Conservation (phyloP, 352 stramenopile genomes). For the Phytophthora pistaciae region DNA sequence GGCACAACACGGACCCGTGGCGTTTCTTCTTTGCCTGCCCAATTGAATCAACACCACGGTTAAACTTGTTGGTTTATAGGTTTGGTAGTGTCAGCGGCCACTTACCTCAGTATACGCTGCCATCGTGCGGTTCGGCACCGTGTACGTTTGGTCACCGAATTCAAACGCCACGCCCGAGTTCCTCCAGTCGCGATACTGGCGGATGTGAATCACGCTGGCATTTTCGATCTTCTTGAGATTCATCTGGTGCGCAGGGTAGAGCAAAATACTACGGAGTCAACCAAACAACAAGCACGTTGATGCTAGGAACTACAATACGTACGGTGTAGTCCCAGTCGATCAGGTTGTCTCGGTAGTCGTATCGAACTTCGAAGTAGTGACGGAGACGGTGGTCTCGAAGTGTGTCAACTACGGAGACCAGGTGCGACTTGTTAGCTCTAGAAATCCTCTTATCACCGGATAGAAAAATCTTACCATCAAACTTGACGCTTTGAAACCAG, state of each 20-base stretch:
- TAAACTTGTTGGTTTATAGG: not conserved
- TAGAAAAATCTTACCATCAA: slow-evolving; percentile 64
- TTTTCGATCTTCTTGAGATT: slow-evolving; percentile 85
- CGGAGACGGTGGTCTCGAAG: slow-evolving; percentile 91
- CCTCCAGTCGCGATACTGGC: slow-evolving; percentile 93
- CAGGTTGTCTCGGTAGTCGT: slow-evolving; percentile 93
- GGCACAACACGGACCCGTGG: slow-evolving; percentile 81
- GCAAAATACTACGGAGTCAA: not conserved
- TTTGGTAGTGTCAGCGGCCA: not conserved
- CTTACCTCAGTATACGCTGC: slow-evolving; percentile 86
- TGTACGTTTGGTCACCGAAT: slow-evolving; percentile 95
- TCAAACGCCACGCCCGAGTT: slow-evolving; percentile 95
- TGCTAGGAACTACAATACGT: slow-evolving; percentile 14
- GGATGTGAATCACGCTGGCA: slow-evolving; percentile 94
- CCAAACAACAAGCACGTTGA: not conserved
- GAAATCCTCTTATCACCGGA: not conserved
- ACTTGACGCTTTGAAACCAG: slow-evolving; percentile 76
- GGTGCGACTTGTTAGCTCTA: not conserved
- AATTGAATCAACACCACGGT: not conserved
- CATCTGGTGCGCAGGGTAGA: slow-evolving; percentile 53
- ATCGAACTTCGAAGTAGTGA: slow-evolving; percentile 93
- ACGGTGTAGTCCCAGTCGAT: slow-evolving; percentile 97
- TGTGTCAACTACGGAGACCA: slow-evolving; percentile 51
- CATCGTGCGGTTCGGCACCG: slow-evolving; percentile 92
- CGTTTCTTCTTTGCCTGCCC: slow-evolving; percentile 69